phyloP scores from a whole-genome alignment of 164 flowering plant species.

The Vitis labrusca region DNA sequence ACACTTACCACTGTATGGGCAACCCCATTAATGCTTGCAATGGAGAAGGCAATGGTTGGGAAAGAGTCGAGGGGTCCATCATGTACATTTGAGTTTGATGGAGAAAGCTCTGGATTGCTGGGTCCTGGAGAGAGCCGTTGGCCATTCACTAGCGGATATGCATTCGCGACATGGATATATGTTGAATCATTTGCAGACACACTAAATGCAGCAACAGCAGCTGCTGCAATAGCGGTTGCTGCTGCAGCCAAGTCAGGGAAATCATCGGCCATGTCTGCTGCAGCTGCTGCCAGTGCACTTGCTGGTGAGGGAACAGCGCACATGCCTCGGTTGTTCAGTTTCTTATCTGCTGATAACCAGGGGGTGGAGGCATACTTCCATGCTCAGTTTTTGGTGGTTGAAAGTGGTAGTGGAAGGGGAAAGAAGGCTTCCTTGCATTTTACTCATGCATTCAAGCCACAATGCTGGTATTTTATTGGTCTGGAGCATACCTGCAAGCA shows the following conservation, averaged over 20 bases:
- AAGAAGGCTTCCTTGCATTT: conserved; percentile 94
- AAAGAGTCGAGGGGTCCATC: conserved; percentile 91
- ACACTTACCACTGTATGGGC: conserved; percentile 77
- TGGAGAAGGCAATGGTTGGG: conserved; percentile 91
- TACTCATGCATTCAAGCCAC: conserved; percentile 96
- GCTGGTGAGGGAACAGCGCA: conserved; percentile 99
- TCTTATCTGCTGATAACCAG: conserved; percentile 95
- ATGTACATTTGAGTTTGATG: conserved; percentile 95
- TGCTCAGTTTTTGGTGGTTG: conserved; percentile 98
- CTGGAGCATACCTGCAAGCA: conserved; percentile 89
- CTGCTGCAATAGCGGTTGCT: conserved; percentile 97
- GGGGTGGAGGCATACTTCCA: conserved; percentile 99
- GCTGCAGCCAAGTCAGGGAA: conserved; percentile 99
- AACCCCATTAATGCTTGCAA: conserved; percentile 56
- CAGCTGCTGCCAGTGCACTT: conserved; percentile 99
- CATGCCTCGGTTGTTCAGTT: conserved; percentile 97
- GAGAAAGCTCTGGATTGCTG: conserved; percentile 98
- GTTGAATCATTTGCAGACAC: conserved; percentile 99
- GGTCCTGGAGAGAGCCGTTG: conserved; percentile 99
- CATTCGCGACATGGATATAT: conserved; percentile 97
- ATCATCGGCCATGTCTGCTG: conserved; percentile 97
- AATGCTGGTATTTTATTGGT: conserved; percentile 96
- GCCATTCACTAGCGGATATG: conserved; percentile 96
- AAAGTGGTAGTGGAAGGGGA: conserved; percentile 93
- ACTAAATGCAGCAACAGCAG: conserved; percentile 90